Conservation (phyloP, 768 basidiomycete species). For the Trametes villosa region DNA sequence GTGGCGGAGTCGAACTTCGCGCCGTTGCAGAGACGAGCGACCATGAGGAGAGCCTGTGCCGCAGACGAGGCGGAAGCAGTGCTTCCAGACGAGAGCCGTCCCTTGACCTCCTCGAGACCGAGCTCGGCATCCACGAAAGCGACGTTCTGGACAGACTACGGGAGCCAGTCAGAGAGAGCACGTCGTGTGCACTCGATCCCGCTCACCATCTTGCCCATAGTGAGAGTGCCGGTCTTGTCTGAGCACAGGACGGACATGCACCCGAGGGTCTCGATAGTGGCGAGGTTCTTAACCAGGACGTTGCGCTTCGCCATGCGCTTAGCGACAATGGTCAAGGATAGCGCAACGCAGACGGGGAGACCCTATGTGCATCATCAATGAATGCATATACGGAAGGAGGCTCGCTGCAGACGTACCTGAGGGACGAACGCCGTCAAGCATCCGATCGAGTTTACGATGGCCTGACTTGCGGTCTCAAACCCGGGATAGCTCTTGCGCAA, state of each 20-base stretch:
- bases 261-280: constrained; percentile 71
- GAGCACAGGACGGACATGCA: constrained; percentile 57
- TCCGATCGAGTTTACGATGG: constrained; percentile 62
- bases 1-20: constrained; percentile 50
- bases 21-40: constrained; percentile 61
- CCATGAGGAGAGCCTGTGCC: constrained; percentile 39
- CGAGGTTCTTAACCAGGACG: constrained; percentile 57
- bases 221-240: constrained; percentile 68
- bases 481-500: constrained; percentile 43
- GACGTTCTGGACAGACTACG: constrained; percentile 45
- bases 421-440: constrained; percentile 56
- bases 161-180: neutral
- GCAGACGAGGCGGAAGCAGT: constrained; percentile 32
- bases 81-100: constrained; percentile 12
- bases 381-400: too few species aligned
- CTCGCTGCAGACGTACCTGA: constrained; percentile 52
- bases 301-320: constrained; percentile 53
- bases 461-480: constrained; percentile 52
- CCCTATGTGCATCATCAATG: constrained; percentile 28
- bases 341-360: constrained; percentile 54
- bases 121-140: constrained; percentile 41
- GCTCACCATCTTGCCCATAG: constrained; percentile 52
- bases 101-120: constrained; percentile 28
- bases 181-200: neutral
- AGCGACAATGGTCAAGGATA: constrained; percentile 52